Percentiles rank a stretch among this genome's conserved stretches.
These are phyloP conservation scores for Tausonia pullulans DNA, from an alignment of 1,284 basidiomycete species.

Conservation along the genomic window DNA sequence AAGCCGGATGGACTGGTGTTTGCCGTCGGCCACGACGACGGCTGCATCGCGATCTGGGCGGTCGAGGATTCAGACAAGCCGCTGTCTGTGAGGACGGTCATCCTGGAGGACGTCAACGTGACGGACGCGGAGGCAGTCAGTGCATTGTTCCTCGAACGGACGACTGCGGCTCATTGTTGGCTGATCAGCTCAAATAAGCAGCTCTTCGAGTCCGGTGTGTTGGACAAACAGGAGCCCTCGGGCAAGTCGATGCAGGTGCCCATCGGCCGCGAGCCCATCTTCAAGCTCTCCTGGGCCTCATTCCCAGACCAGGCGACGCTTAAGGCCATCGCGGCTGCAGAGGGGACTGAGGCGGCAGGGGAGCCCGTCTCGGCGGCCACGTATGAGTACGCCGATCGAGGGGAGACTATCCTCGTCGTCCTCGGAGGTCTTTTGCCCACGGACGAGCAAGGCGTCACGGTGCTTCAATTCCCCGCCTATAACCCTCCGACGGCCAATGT, in stretches of 20 bases:
- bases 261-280: constrained; percentile 60
- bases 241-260: constrained; percentile 17
- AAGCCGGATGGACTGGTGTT: constrained; percentile 42
- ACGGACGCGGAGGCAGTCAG: constrained; percentile 31
- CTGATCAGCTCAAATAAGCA: constrained; percentile 10
- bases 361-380: constrained; percentile 29
- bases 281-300: constrained; percentile 74
- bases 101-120: constrained; percentile 38
- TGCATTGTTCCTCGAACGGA: not conserved
- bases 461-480: constrained; percentile 61
- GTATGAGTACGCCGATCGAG: constrained; percentile 38
- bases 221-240: constrained; percentile 22
- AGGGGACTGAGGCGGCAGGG: constrained; percentile 21
- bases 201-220: constrained; percentile 32
- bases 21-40: constrained; percentile 57
- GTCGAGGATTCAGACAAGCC: constrained; percentile 70
- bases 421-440: constrained; percentile 56
- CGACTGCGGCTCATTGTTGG: too few relatives aligned
- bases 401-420: constrained; percentile 56
- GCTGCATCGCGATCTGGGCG: constrained; percentile 77
- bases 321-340: constrained; percentile 26
- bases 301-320: constrained; percentile 45
- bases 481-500: constrained; percentile 38
- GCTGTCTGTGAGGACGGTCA: constrained; percentile 61
- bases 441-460: constrained; percentile 54